Evolutionary conservation across 1,284 basidiomycete species (phyloP).

Genomic region (Anthracocystis walkeri): DNA sequence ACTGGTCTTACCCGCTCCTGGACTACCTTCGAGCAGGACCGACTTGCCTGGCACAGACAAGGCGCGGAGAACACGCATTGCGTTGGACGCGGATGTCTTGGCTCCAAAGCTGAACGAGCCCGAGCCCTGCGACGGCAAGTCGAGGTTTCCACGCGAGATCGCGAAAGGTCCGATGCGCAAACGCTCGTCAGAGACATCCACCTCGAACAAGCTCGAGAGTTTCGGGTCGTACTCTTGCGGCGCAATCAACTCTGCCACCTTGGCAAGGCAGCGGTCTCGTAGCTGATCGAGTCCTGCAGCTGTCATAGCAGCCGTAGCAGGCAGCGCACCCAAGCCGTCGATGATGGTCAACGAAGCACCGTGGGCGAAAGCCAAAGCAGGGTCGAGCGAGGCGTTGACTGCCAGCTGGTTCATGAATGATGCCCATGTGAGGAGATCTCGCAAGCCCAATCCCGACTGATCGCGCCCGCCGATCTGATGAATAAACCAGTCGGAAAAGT

Average conservation of each 20-base stretch:
- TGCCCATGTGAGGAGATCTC: conserved; percentile 95
- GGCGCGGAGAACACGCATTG: conserved; percentile 88
- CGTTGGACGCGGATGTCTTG: conserved; percentile 88
- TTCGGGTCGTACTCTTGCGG: conserved; percentile 39
- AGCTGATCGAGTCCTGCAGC: conserved; percentile 78
- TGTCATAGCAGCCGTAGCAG: conserved; percentile 70
- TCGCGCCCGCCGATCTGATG: conserved; percentile 76
- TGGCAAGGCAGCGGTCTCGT: conserved; percentile 70
- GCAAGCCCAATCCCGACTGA: conserved; percentile 73
- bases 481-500: conserved; percentile 86
- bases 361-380: conserved; percentile 68
- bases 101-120: conserved; percentile 82
- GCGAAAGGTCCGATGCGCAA: conserved; percentile 83
- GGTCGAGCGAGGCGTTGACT: conserved; percentile 43
- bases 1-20: conserved; percentile 99
- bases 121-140: conserved; percentile 50
- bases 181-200: conserved; percentile 60
- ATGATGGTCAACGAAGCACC: conserved; percentile 71
- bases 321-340: conserved; percentile 70
- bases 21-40: conserved; percentile 94
- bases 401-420: conserved; percentile 82
- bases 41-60: conserved; percentile 87
- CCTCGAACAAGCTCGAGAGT: conserved; percentile 71
- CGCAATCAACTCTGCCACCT: conserved; percentile 70
- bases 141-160: conserved; percentile 75